Evolutionary conservation across 768 basidiomycete species (phyloP).

Genomic region (Panaeolus papilionaceus): DNA sequence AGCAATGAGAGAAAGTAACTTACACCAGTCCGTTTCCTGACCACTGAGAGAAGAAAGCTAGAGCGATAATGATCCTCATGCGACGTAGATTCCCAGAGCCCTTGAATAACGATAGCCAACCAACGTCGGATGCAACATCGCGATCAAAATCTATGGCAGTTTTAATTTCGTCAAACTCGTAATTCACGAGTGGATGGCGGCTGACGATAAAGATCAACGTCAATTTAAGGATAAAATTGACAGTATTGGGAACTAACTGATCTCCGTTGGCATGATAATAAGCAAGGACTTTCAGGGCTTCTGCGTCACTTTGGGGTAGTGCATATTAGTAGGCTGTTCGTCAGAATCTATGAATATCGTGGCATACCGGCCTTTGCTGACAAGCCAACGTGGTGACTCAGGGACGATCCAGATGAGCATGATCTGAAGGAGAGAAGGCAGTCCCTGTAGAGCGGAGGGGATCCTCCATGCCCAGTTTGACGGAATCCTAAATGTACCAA

Average conservation of each 20-base stretch:
- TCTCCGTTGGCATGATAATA: constrained; percentile 64
- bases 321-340: no score
- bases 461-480: constrained; percentile 76
- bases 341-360: no score
- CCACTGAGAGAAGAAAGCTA: constrained; percentile 69
- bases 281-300: constrained; percentile 56
- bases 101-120: constrained; percentile 52
- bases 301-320: constrained; percentile 37
- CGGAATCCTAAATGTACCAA: constrained; percentile 68
- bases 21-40: constrained; percentile 58
- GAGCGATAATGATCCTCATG: constrained; percentile 60
- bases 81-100: constrained; percentile 59
- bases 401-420: constrained; percentile 66
- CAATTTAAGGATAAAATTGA: background rate
- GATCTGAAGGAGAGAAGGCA: constrained; percentile 67
- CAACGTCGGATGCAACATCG: constrained; percentile 45
- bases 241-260: constrained; percentile 27
- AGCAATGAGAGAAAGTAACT: constrained; percentile 25
- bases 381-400: constrained; percentile 77
- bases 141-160: constrained; percentile 55
- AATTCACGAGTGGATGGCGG: constrained; percentile 61
- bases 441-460: constrained; percentile 67
- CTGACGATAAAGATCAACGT: constrained; percentile 30
- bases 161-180: constrained; percentile 71
- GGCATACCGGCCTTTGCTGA: constrained; percentile 59